These are phyloP conservation scores for Sarocladiaceae sp. DNA, from an alignment of 2,329 filamentous ascomycete genomes.

Conservation along the genomic window DNA sequence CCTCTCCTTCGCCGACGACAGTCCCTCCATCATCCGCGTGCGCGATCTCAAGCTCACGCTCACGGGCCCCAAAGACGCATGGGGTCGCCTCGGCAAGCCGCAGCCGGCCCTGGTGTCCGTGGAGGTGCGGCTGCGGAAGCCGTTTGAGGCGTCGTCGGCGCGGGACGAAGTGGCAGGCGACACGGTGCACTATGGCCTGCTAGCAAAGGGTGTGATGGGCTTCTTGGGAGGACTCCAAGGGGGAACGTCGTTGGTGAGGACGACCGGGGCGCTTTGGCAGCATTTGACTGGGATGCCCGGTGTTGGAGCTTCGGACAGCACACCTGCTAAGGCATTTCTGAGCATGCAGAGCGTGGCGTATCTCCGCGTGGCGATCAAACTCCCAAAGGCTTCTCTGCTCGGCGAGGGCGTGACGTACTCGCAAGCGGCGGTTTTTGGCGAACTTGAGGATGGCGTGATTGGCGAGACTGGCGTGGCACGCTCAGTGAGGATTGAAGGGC, in stretches of 20 bases:
- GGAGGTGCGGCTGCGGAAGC: constrained; percentile 46
- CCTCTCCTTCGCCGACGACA: constrained; percentile 19
- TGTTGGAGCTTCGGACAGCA: neutral
- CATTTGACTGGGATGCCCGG: neutral
- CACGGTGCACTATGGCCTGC: constrained; percentile 68
- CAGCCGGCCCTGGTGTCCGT: constrained; percentile 60
- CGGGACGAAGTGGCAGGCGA: constrained; percentile 58
- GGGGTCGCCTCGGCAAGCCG: constrained; percentile 51
- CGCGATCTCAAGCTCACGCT: constrained; percentile 54
- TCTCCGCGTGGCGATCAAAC: constrained; percentile 45
- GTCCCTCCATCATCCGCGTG: constrained; percentile 48
- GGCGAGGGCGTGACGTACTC: constrained; percentile 54
- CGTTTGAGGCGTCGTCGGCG: constrained; percentile 52
- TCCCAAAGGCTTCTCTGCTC: constrained; percentile 64
- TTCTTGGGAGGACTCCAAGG: constrained; percentile 26
- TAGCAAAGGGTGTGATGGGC: constrained; percentile 59
- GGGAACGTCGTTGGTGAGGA: neutral
- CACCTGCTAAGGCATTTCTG: constrained; percentile 21
- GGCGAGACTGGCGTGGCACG: constrained; percentile 15
- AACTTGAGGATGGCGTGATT: neutral
- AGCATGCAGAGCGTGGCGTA: constrained; percentile 30
- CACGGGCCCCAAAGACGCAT: constrained; percentile 57
- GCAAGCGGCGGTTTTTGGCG: constrained; percentile 35
- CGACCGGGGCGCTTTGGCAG: neutral
- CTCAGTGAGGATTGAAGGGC: constrained; percentile 44